Base-by-base conservation (phyloP, 73 alveolate species). In the Uronychia binucleata region DNA sequence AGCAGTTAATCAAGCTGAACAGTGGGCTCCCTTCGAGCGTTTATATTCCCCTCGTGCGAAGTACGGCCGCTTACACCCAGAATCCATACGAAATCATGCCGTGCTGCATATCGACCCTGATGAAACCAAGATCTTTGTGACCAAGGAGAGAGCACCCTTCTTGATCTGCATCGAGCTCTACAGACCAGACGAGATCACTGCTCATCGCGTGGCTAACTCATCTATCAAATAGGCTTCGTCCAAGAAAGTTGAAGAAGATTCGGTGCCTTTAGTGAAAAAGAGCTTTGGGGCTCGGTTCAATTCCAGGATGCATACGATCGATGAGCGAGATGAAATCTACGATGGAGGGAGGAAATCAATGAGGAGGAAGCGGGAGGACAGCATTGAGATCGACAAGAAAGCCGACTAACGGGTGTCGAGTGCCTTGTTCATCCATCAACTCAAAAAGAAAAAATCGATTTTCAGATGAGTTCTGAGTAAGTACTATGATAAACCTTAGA, bases 101-200 rank as follows among this genome's bases (percentile, higher is more conserved):
- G 90, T 94, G 29, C 80, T 89, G 28, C 93, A 88, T 34, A 94
- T 94, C 29, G 92, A 87, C 0, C 90, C 93, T 1, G 93, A 91
- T 0, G 98, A 94, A 92, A 79, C 91, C 33, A 86, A 84, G 60
- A 82, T 94, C 34, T 94, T 94, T 78, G 85, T 91, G 82, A 92
- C 98, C 1, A 94, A 94, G 80, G 95, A 87, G 59, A 83, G 97
- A 58, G 96, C 93, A 1, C 98, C 98, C 28, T 88, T 82, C 80
- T 82, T 94, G 96, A 75, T 94, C 31, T 86, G 94, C 30, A 78
- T 94, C 26, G 98, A 94, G 84, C 81, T 90, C 75, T 89, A 82
- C 83, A 88, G 98, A 80, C 94, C 95, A 85, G 97, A 92, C 59
- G 96, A 88, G 57, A 86, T 89, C 59, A 28, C 26, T 81, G 80